These are phyloP conservation scores for Globisporangium ultimum DNA, from an alignment of 352 stramenopile genomes.

Conservation along the genomic window DNA sequence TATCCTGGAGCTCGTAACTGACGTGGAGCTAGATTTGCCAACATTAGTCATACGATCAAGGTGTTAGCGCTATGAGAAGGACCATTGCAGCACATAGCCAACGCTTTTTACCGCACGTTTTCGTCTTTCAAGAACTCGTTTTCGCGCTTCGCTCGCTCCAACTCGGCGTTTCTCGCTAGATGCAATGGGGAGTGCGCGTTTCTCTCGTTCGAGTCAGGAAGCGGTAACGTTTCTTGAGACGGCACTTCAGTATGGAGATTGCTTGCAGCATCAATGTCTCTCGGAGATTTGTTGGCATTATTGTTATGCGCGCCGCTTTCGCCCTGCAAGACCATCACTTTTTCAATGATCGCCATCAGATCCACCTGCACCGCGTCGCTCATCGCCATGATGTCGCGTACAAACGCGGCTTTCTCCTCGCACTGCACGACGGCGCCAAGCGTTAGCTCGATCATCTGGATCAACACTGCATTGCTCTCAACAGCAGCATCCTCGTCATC, in stretches of 20 bases:
- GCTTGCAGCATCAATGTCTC: not conserved
- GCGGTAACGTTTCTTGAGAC: not conserved
- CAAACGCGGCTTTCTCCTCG: conserved; percentile 46
- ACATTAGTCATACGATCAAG: not conserved
- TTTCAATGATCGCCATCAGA: conserved; percentile 68
- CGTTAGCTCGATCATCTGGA: conserved; percentile 34
- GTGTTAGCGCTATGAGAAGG: not conserved
- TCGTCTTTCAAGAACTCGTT: conserved; percentile 65
- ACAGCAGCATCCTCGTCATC: not conserved
- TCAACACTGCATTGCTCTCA: conserved; percentile 8
- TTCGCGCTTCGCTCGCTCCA: conserved; percentile 42
- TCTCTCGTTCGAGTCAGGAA: not conserved
- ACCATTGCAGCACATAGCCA: too few species aligned
- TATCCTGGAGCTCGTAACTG: conserved; percentile 22
- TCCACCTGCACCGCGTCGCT: conserved; percentile 52
- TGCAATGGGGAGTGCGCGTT: conserved; percentile 26
- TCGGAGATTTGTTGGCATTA: not conserved
- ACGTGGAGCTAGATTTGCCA: conserved; percentile 33
- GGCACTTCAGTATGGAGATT: not conserved
- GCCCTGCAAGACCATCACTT: conserved; percentile 24
- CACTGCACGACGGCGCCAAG: conserved; percentile 56
- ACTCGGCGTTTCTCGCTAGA: conserved; percentile 42
- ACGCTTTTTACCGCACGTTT: conserved; percentile 27
- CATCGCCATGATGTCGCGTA: conserved; percentile 67
- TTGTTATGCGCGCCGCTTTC: not conserved